These are phyloP conservation scores for Favolaschia claudopus DNA, from an alignment of 768 basidiomycete genomes.

Conservation along the genomic window DNA sequence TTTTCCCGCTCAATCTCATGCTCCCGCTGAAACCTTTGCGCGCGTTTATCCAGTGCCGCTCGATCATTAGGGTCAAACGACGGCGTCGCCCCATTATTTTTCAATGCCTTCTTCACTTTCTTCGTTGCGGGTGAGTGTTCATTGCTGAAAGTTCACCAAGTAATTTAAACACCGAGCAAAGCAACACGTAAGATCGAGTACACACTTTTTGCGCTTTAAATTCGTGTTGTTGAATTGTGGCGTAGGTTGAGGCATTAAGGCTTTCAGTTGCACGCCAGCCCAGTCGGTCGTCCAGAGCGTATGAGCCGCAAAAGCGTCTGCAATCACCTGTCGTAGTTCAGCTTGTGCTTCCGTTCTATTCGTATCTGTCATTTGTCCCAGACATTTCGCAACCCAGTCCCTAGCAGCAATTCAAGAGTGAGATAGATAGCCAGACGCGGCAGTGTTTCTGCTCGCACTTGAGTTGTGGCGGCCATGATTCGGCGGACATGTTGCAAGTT, in stretches of 20 bases:
- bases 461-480: conserved; percentile 82
- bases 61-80: conserved; percentile 68
- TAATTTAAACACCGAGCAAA: neutral
- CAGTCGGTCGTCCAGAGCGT: conserved; percentile 95
- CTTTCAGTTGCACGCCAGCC: conserved; percentile 85
- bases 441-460: conserved; percentile 63
- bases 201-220: conserved; percentile 78
- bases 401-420: conserved; percentile 52
- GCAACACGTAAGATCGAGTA: conserved; percentile 12
- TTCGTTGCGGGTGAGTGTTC: conserved; percentile 51
- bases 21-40: conserved; percentile 90
- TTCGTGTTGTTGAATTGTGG: conserved; percentile 48
- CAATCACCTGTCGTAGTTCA: conserved; percentile 96
- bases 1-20: conserved; percentile 85
- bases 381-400: conserved; percentile 94
- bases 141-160: conserved; percentile 37
- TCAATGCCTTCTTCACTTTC: conserved; percentile 70
- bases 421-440: neutral
- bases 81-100: conserved; percentile 46
- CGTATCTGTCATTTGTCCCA: conserved; percentile 88
- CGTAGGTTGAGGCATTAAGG: conserved; percentile 67
- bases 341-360: conserved; percentile 90
- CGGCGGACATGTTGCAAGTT: conserved; percentile 63
- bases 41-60: conserved; percentile 76
- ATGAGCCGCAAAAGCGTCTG: conserved; percentile 86